Evolutionary conservation across 140 eudicot species (phyloP).

Genomic region (Flaveria floridana): DNA sequence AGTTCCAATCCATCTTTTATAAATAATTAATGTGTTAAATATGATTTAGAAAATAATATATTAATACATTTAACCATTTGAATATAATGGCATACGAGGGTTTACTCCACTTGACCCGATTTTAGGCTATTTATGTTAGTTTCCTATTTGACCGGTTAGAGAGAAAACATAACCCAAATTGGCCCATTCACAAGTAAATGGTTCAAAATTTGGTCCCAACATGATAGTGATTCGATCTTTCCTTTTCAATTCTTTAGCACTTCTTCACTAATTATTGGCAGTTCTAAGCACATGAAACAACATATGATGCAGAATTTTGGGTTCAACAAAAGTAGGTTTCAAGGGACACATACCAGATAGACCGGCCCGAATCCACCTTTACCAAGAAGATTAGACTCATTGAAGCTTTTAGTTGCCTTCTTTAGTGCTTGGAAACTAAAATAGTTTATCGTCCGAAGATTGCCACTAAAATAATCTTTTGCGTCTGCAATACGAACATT

Average conservation of each 20-base stretch:
- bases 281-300: not conserved
- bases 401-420: slow-evolving; percentile 73
- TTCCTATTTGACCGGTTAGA: not conserved
- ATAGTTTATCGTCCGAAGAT: slow-evolving; percentile 54
- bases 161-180: slow-evolving; percentile 3
- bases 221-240: not conserved
- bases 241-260: not conserved
- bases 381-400: slow-evolving; percentile 62
- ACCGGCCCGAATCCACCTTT: slow-evolving; percentile 88
- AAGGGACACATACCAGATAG: slow-evolving; percentile 44
- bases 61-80: not conserved
- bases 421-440: slow-evolving; percentile 57
- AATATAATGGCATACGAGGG: not conserved
- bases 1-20: not conserved
- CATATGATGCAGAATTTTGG: slow-evolving; percentile 4
- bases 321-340: slow-evolving; percentile 1
- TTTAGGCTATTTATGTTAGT: not conserved
- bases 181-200: not conserved
- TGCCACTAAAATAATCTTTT: slow-evolving; percentile 46
- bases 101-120: not conserved
- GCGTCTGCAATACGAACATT: slow-evolving; percentile 35
- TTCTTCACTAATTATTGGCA: not conserved
- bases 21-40: not conserved
- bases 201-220: not conserved
- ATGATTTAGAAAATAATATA: not conserved